Conservation (phyloP, 805 yeast genomes). For the Zygosaccharomyces bailii region DNA sequence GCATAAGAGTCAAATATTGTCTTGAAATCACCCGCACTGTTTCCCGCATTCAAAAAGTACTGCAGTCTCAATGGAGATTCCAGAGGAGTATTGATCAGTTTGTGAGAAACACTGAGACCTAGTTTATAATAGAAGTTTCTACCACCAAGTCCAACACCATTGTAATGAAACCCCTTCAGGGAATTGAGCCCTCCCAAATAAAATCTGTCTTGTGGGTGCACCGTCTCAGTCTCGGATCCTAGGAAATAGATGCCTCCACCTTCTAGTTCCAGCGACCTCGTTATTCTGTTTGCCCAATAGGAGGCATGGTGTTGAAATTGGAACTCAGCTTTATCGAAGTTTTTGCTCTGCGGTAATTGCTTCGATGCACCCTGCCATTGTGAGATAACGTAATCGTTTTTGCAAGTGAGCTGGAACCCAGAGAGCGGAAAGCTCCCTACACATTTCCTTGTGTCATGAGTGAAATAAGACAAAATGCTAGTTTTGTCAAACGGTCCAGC, state of each 20-base stretch:
- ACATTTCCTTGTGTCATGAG: constrained; percentile 44
- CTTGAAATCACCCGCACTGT: constrained; percentile 30
- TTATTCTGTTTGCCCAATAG: constrained; percentile 43
- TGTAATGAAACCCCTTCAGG: constrained; percentile 60
- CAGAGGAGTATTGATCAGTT: constrained; percentile 47
- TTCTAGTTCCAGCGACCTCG: constrained; percentile 45
- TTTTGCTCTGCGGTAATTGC: constrained; percentile 26
- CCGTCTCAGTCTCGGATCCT: constrained; percentile 23
- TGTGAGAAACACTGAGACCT: constrained; percentile 49
- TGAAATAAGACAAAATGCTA: constrained; percentile 42
- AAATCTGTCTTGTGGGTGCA: constrained; percentile 69
- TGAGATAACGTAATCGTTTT: constrained; percentile 46
- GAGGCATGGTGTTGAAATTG: constrained; percentile 37
- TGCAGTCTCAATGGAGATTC: constrained; percentile 57
- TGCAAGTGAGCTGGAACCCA: constrained; percentile 43
- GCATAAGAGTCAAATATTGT: constrained; percentile 32
- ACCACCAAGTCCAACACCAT: constrained; percentile 59
- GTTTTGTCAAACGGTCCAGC: constrained; percentile 59
- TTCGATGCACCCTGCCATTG: constrained; percentile 32
- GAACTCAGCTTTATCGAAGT: constrained; percentile 32
- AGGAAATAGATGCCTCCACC: constrained; percentile 50
- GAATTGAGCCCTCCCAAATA: constrained; percentile 66
- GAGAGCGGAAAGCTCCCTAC: constrained; percentile 42
- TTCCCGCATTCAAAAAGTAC: constrained; percentile 58
- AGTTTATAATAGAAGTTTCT: constrained; percentile 52